phyloP scores from a whole-genome alignment of 164 flowering plant genomes.

The Amborella trichopoda region DNA sequence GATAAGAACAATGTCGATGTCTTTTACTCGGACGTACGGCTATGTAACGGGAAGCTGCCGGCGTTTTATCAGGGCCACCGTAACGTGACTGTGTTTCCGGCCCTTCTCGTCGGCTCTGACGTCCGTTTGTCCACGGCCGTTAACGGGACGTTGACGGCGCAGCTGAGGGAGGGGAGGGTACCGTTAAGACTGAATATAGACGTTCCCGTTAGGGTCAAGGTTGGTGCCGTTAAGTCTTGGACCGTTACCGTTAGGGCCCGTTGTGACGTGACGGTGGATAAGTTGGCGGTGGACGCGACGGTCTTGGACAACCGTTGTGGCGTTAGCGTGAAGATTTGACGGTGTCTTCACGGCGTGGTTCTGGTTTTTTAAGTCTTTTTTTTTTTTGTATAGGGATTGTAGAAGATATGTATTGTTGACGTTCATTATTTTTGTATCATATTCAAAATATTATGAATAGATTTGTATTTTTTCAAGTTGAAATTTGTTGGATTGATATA shows the following conservation, averaged over 20 bases:
- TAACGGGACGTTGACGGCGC: conserved; percentile 11
- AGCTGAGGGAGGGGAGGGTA: conserved; percentile 22
- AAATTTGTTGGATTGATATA: no score
- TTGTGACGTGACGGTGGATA: conserved; percentile 52
- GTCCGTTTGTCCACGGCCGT: conserved; percentile 21
- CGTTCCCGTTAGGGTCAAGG: conserved; percentile 56
- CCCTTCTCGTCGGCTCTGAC: conserved; percentile 33
- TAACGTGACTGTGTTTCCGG: conserved; percentile 48
- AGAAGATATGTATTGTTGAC: no score
- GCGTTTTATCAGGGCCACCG: conserved; percentile 55
- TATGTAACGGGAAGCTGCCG: conserved; percentile 49
- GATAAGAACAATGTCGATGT: conserved; percentile 35
- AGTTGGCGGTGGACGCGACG: conserved; percentile 32
- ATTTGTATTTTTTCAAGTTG: no score
- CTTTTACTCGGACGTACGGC: conserved; percentile 19
- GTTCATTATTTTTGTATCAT: no score
- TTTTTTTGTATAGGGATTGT: no score
- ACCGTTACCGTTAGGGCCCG: conserved; percentile 43
- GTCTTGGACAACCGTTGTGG: conserved; percentile 41
- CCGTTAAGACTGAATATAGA: conserved; percentile 39
- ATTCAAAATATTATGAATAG: no score
- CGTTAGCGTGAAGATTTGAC: conserved; percentile 33
- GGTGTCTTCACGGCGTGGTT: no score
- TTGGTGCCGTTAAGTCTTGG: conserved; percentile 71
- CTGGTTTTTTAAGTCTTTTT: no score